Evolutionary conservation across 805 yeast genomes (phyloP).

Genomic region (Saccharomycopsis sp.): DNA sequence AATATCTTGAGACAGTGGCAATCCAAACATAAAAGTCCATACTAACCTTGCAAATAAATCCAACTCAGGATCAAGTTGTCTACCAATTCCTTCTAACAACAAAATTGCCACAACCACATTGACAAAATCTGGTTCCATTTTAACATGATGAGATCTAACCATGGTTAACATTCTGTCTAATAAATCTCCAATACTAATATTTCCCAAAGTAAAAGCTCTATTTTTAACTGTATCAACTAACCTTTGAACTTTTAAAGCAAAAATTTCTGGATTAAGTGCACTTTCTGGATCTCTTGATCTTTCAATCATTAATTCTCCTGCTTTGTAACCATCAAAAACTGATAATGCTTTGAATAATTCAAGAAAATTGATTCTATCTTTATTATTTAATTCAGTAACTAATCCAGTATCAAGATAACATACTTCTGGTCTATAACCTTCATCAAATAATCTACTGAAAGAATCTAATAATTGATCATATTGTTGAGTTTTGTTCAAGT

Average conservation of each 20-base stretch:
- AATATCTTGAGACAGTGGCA: constrained; percentile 19
- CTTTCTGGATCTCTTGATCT: constrained; percentile 92
- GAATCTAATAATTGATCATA: constrained; percentile 34
- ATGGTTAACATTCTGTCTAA: constrained; percentile 77
- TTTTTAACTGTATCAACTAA: constrained; percentile 73
- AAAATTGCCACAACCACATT: constrained; percentile 92
- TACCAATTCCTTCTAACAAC: constrained; percentile 87
- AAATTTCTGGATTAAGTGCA: constrained; percentile 72
- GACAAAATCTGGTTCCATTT: constrained; percentile 96
- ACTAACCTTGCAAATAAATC: constrained; percentile 95
- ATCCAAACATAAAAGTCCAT: constrained; percentile 30
- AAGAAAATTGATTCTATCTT: constrained; percentile 74
- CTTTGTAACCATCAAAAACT: constrained; percentile 85
- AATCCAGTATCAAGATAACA: constrained; percentile 91
- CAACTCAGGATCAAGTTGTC: constrained; percentile 85
- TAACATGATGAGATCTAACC: constrained; percentile 91
- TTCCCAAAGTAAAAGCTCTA: constrained; percentile 86
- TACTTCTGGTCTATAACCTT: constrained; percentile 71
- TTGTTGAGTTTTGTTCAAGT: not conserved
- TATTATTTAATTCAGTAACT: constrained; percentile 76
- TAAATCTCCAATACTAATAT: constrained; percentile 84
- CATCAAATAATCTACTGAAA: constrained; percentile 36
- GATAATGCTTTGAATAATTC: constrained; percentile 84
- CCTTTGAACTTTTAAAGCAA: constrained; percentile 78
- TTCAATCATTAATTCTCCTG: constrained; percentile 94